phyloP scores from a whole-genome alignment of 345 rosid species.

The Citrus hindsii region DNA sequence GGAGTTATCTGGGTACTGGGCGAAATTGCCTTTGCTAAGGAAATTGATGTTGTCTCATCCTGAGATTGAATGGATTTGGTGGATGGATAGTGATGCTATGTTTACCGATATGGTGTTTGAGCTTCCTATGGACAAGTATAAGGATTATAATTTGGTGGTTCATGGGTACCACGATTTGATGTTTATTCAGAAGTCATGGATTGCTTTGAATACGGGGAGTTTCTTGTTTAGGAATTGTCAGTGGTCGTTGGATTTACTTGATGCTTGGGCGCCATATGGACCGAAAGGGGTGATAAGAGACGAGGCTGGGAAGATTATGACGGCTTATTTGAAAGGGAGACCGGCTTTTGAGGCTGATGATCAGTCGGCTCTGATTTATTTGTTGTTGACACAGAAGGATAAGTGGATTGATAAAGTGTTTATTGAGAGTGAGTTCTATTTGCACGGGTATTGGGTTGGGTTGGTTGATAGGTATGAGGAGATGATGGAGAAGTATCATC shows the following conservation, averaged over 20 bases:
- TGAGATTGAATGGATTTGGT: constrained; percentile 94
- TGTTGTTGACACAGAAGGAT: constrained; percentile 75
- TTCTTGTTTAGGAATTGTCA: constrained; percentile 89
- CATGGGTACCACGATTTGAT: constrained; percentile 91
- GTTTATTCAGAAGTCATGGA: constrained; percentile 86
- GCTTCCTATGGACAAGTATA: constrained; percentile 59
- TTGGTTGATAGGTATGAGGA: constrained; percentile 91
- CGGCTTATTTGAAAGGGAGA: constrained; percentile 79
- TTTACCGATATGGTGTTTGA: constrained; percentile 94
- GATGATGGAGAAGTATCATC: constrained; percentile 93
- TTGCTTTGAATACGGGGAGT: constrained; percentile 92
- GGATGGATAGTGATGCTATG: constrained; percentile 99
- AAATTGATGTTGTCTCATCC: constrained; percentile 88
- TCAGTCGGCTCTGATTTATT: constrained; percentile 88
- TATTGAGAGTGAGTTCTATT: constrained; percentile 83
- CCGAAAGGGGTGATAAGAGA: constrained; percentile 83
- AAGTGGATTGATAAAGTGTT: constrained; percentile 86
- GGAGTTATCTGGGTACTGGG: constrained; percentile 97
- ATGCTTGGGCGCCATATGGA: constrained; percentile 97
- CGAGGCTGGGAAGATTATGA: constrained; percentile 87
- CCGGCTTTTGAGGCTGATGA: constrained; percentile 94
- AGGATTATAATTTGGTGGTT: constrained; percentile 70
- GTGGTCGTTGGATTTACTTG: constrained; percentile 92
- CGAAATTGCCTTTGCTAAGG: constrained; percentile 85
- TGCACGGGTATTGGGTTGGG: constrained; percentile 95